Evolutionary conservation across 441 rosid species (phyloP).

Genomic region (Kokia cookei): DNA sequence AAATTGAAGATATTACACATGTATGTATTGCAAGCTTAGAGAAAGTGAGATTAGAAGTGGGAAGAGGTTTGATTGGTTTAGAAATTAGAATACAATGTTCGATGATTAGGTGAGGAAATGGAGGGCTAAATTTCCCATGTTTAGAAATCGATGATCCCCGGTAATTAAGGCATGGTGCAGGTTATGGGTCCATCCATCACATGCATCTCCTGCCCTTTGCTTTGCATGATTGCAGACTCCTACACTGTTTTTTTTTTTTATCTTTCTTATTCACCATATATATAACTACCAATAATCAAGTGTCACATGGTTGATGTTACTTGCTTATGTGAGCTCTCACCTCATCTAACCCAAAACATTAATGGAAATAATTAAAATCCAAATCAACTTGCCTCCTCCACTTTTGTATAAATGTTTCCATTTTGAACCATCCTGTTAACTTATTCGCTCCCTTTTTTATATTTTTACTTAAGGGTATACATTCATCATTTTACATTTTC

Average conservation of each 20-base stretch:
- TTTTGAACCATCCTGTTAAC: too few relatives aligned
- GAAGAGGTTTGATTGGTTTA: too few relatives aligned
- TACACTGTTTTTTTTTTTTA: neutral
- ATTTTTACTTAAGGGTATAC: too few relatives aligned
- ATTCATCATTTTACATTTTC: too few relatives aligned
- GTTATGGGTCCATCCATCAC: slow-evolving; percentile 15
- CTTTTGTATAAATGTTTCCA: neutral
- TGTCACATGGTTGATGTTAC: neutral
- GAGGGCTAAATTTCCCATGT: neutral
- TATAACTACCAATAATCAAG: neutral
- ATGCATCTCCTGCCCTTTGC: slow-evolving; percentile 9
- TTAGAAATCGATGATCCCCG: neutral
- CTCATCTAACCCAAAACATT: slow-evolving; percentile 6
- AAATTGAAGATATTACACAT: too few relatives aligned
- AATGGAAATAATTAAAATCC: neutral
- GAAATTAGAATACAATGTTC: too few relatives aligned
- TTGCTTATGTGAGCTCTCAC: neutral
- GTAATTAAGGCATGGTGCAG: slow-evolving; percentile 10
- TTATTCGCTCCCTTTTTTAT: too few relatives aligned
- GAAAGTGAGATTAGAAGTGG: too few relatives aligned
- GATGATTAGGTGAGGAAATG: too few relatives aligned
- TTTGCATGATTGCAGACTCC: slow-evolving; percentile 10
- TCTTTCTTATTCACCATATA: neutral
- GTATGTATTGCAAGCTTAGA: too few relatives aligned
- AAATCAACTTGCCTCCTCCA: neutral